Conservation (phyloP, 495 filamentous ascomycete genomes). For the Aspergillus funiculosus region DNA sequence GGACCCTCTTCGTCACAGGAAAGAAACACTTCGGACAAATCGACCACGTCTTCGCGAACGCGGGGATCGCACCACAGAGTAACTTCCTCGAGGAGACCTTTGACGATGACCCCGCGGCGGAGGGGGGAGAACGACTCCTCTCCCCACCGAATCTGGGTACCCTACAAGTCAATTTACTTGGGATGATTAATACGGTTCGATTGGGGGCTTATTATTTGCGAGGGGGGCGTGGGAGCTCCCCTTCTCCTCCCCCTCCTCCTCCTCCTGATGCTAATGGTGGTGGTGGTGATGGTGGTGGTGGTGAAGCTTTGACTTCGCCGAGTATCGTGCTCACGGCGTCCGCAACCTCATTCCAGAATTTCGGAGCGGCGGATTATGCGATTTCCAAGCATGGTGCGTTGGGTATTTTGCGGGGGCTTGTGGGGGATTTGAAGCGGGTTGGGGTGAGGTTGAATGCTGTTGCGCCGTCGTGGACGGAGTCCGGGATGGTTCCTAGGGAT, state of each 20-base stretch:
- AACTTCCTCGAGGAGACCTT: constrained; percentile 37
- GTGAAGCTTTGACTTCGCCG: background rate
- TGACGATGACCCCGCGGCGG: constrained; percentile 16
- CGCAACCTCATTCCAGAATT: constrained; percentile 33
- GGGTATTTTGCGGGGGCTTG: constrained; percentile 31
- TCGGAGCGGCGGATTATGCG: constrained; percentile 34
- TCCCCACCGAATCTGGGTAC: constrained; percentile 34
- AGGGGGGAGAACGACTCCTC: constrained; percentile 27
- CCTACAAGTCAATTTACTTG: constrained; percentile 41
- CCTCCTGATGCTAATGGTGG: background rate
- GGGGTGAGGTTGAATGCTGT: constrained; percentile 37
- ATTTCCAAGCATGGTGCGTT: constrained; percentile 38
- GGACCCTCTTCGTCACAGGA: constrained; percentile 35
- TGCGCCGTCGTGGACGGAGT: constrained; percentile 39
- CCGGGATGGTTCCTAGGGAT: constrained; percentile 25
- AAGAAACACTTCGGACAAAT: constrained; percentile 37
- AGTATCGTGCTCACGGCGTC: constrained; percentile 39
- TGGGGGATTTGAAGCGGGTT: constrained; percentile 11
- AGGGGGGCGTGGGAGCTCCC: constrained; percentile 12
- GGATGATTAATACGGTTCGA: constrained; percentile 35
- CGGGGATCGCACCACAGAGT: constrained; percentile 36
- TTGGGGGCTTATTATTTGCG: constrained; percentile 33
- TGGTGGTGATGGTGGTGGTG: background rate
- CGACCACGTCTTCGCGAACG: constrained; percentile 48
- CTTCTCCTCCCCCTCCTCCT: constrained; percentile 10